Evolutionary conservation across 768 basidiomycete species (phyloP).

Genomic region (Mycena maculata): DNA sequence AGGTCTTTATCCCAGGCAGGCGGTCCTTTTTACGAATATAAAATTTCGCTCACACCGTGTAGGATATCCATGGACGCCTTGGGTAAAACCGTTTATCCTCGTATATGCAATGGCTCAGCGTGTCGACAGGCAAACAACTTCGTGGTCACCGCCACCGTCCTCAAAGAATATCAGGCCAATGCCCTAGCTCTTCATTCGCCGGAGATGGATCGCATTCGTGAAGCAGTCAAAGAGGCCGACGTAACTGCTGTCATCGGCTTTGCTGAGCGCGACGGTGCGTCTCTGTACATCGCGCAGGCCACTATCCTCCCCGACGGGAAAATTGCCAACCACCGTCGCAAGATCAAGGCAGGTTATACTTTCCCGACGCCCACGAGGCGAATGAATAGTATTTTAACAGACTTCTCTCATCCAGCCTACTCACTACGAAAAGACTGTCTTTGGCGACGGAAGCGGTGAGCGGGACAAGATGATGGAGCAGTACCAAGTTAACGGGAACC

Average conservation of each 20-base stretch:
- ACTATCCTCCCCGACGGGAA: slow-evolving; percentile 43
- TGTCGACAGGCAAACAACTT: slow-evolving; percentile 39
- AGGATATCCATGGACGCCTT: slow-evolving; percentile 49
- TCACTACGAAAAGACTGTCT: slow-evolving; percentile 46
- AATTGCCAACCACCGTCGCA: slow-evolving; percentile 45
- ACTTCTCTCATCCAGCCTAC: slow-evolving; percentile 39
- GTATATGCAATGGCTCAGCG: not conserved
- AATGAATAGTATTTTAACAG: slow-evolving; percentile 26
- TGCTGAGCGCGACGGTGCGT: slow-evolving; percentile 42
- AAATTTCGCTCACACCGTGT: not conserved
- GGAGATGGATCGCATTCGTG: slow-evolving; percentile 46
- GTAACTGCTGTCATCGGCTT: slow-evolving; percentile 44
- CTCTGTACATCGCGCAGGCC: slow-evolving; percentile 41
- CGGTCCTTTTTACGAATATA: not conserved
- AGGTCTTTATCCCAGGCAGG: slow-evolving; percentile 45
- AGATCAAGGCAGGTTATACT: slow-evolving; percentile 42
- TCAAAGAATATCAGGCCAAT: slow-evolving; percentile 45
- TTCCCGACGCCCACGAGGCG: slow-evolving; percentile 7
- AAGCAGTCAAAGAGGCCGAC: slow-evolving; percentile 43
- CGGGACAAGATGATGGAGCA: not conserved
- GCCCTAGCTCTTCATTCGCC: slow-evolving; percentile 44
- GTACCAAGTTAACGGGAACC: not conserved
- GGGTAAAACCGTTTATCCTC: slow-evolving; percentile 25
- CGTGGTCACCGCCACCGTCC: slow-evolving; percentile 37
- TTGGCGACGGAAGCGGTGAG: slow-evolving; percentile 46